Conservation (phyloP, 116 monocot species). For the Papilionanthe hybrid region DNA sequence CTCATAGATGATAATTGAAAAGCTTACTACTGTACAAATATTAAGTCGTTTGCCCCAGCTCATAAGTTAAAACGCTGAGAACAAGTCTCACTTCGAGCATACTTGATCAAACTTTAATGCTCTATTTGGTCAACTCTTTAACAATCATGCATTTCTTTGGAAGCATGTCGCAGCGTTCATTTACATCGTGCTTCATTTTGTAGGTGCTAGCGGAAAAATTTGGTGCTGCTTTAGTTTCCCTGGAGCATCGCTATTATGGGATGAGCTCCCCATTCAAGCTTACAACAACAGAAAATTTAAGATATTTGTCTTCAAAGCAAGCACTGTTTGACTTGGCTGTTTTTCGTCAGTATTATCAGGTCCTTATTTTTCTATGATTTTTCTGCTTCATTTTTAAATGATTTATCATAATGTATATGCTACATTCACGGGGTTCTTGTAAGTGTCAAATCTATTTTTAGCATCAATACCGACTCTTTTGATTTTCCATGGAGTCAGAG, state of each 20-base stretch:
- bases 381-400: background rate
- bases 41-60: no score
- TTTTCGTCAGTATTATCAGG: conserved; percentile 95
- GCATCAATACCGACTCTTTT: background rate
- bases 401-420: background rate
- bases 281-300: conserved; percentile 63
- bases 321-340: conserved; percentile 94
- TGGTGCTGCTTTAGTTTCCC: conserved; percentile 82
- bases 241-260: conserved; percentile 97
- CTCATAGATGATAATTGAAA: no score
- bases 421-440: background rate
- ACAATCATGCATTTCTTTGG: background rate
- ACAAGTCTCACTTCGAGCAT: no score
- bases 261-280: conserved; percentile 75
- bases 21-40: no score
- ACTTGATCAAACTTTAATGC: no score
- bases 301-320: conserved; percentile 90
- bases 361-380: conserved; percentile 9
- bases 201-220: conserved; percentile 94
- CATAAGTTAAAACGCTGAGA: no score
- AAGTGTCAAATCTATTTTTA: background rate
- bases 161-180: no score
- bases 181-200: conserved; percentile 5
- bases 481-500: background rate
- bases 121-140: no score